Percentiles rank a stretch among this genome's conserved stretches.
phyloP scores from a whole-genome alignment of 441 rosid species.

The Erodium chrysanthum region DNA sequence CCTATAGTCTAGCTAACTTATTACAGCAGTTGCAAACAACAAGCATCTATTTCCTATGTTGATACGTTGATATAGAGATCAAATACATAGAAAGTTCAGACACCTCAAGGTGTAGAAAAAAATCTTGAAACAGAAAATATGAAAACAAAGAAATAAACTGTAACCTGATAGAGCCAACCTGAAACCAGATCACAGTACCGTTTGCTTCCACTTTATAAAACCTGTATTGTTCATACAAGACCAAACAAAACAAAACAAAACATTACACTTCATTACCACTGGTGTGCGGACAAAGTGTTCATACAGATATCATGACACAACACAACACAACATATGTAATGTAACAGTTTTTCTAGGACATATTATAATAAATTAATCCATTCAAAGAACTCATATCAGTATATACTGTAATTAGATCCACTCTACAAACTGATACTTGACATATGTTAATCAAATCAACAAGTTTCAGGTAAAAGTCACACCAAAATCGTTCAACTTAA shows the following conservation, averaged over 20 bases:
- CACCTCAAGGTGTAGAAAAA: no score
- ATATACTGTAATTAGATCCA: not conserved
- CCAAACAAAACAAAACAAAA: not conserved
- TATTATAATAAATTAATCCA: not conserved
- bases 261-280: not conserved
- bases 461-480: not conserved
- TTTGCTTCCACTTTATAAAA: constrained; percentile 65
- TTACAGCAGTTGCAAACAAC: no score
- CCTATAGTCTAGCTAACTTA: no score
- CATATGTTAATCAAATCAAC: not conserved
- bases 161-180: constrained; percentile 95
- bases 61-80: no score
- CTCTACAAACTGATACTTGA: not conserved
- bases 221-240: constrained; percentile 31
- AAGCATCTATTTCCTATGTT: no score
- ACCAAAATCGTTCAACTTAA: not conserved
- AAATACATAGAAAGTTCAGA: no score
- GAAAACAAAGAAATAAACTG: constrained; percentile 38
- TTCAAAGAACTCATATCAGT: not conserved
- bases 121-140: not conserved
- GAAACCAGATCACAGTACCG: constrained; percentile 79
- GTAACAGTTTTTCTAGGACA: not conserved
- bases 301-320: not conserved
- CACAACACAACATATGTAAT: not conserved
- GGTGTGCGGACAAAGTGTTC: not conserved